A percentile compares a stretch with the other conserved stretches of the same genome.
Evolutionary conservation across 1,284 basidiomycete genomes (phyloP).

Genomic region (Cutaneotrichosporon sp.): DNA sequence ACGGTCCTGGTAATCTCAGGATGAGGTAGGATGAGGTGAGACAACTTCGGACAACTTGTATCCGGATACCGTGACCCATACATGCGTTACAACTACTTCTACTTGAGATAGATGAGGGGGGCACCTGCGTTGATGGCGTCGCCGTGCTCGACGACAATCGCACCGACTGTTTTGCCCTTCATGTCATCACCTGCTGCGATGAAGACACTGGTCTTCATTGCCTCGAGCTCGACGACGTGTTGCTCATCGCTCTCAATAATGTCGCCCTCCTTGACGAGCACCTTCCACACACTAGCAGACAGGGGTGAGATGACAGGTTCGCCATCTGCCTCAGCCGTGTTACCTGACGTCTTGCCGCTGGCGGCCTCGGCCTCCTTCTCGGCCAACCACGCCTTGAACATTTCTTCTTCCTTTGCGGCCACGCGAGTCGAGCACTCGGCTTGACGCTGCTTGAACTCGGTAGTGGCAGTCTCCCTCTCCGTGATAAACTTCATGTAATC

Average conservation of each 20-base stretch:
- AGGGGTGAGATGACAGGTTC: conserved; percentile 55
- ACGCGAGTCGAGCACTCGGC: conserved; percentile 30
- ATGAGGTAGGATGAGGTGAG: not conserved
- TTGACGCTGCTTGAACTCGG: conserved; percentile 54
- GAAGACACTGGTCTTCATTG: conserved; percentile 62
- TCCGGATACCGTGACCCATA: not conserved
- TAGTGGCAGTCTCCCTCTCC: conserved; percentile 49
- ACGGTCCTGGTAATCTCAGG: too few relatives aligned
- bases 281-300: conserved; percentile 63
- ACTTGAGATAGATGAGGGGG: conserved; percentile 23
- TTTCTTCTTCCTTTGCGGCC: conserved; percentile 36
- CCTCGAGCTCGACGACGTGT: conserved; percentile 61
- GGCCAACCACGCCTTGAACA: conserved; percentile 22
- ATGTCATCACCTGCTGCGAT: conserved; percentile 38
- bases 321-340: conserved; percentile 13
- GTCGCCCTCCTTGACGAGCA: conserved; percentile 57
- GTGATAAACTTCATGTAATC: conserved; percentile 20
- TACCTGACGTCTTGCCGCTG: conserved; percentile 5
- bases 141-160: conserved; percentile 34
- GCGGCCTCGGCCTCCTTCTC: conserved; percentile 25
- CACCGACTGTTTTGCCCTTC: conserved; percentile 35
- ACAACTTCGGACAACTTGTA: not conserved
- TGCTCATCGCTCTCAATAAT: conserved; percentile 57
- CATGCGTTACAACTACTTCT: conserved; percentile 2
- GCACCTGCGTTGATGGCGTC: conserved; percentile 22